These are phyloP conservation scores for Neospermospora avenae DNA, from an alignment of 2,329 filamentous ascomycete genomes.

Conservation along the genomic window DNA sequence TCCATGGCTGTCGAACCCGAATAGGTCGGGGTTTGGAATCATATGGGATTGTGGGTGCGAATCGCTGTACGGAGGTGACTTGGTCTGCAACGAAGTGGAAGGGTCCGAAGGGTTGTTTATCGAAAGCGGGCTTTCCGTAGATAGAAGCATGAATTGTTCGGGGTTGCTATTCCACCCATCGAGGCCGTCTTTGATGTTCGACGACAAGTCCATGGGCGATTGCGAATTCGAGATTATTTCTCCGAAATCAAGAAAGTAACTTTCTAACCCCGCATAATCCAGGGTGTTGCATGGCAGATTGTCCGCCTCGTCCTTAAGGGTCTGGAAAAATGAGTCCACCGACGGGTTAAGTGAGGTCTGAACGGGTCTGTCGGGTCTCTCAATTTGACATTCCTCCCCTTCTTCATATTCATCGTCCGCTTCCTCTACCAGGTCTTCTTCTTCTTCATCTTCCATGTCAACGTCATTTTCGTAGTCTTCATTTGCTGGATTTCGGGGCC, in stretches of 20 bases:
- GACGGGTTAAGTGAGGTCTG: neutral
- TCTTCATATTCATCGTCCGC: neutral
- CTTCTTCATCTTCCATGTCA: neutral
- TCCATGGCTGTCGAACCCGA: neutral
- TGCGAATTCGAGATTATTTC: neutral
- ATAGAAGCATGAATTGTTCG: neutral
- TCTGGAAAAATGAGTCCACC: neutral
- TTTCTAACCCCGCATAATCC: neutral
- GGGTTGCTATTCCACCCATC: neutral
- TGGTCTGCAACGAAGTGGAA: neutral
- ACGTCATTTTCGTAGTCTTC: neutral
- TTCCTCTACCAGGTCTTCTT: neutral
- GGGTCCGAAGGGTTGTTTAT: neutral
- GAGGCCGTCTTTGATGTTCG: neutral
- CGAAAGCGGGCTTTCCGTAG: neutral
- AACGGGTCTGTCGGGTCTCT: neutral
- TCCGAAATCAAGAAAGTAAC: neutral
- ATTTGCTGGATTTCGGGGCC: neutral
- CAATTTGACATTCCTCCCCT: neutral
- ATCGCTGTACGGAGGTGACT: neutral
- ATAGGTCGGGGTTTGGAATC: neutral
- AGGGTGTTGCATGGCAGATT: neutral
- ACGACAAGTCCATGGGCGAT: neutral
- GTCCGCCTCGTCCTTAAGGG: neutral
- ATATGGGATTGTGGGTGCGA: neutral